These are phyloP conservation scores for Mucuna pruriens DNA, from an alignment of 306 rosid genomes.

Conservation along the genomic window DNA sequence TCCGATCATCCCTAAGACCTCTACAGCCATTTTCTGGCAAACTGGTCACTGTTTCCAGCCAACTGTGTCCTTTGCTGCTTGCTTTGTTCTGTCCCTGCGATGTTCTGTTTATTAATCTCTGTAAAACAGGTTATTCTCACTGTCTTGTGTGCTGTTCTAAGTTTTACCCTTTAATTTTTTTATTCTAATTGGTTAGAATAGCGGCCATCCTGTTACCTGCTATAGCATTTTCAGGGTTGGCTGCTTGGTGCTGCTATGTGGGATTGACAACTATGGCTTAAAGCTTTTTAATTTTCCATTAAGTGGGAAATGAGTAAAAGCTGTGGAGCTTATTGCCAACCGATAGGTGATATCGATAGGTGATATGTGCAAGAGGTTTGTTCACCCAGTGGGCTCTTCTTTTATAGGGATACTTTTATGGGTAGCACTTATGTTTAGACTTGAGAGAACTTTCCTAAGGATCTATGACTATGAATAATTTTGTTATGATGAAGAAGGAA, in stretches of 20 bases:
- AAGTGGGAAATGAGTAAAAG: not conserved
- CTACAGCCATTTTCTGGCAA: not conserved
- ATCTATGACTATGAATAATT: not conserved
- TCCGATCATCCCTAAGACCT: not conserved
- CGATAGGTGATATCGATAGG: not conserved
- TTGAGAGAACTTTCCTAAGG: not conserved
- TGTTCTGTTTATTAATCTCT: not conserved
- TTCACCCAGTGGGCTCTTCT: not conserved
- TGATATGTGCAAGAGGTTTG: not conserved
- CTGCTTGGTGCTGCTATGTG: not conserved
- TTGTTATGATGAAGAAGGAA: constrained; percentile 7
- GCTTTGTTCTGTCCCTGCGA: no score
- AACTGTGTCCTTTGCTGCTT: not conserved
- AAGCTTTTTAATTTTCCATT: not conserved
- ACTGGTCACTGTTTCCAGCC: not conserved
- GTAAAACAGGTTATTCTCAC: no score
- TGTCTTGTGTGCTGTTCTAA: not conserved
- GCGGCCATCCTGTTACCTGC: not conserved
- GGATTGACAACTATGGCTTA: not conserved
- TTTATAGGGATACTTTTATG: not conserved
- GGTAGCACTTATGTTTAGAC: not conserved
- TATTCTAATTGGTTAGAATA: not conserved
- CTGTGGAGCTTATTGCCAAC: not conserved
- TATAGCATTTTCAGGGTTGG: not conserved
- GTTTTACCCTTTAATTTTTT: not conserved